Conservation (phyloP, 805 yeast species). For the Lipomyces sp. region DNA sequence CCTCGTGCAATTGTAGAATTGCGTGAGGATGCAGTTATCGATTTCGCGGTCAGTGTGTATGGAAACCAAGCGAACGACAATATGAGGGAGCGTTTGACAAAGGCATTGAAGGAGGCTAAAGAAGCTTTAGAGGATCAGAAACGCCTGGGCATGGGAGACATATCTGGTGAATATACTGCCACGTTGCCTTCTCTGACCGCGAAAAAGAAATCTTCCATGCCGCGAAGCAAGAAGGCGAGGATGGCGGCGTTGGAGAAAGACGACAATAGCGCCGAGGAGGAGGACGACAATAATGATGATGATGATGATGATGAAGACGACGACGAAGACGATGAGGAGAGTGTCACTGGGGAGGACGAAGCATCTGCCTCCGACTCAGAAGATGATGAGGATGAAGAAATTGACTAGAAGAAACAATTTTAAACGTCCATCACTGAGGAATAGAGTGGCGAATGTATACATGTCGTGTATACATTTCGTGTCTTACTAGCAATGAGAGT, state of each 20-base stretch:
- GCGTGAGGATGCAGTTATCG: constrained; percentile 21
- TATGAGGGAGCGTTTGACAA: constrained; percentile 15
- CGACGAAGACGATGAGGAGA: constrained; percentile 10
- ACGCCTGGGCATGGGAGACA: not conserved
- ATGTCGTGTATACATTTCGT: too few species aligned
- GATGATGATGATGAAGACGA: constrained; percentile 9
- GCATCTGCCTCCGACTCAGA: not conserved
- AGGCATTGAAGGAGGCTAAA: constrained; percentile 23
- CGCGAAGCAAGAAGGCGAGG: constrained; percentile 14
- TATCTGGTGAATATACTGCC: not conserved
- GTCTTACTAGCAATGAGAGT: too few species aligned
- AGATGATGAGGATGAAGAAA: not conserved
- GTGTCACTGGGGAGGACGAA: constrained; percentile 3
- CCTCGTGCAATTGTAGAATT: constrained; percentile 33
- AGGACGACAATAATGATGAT: not conserved
- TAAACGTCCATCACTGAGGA: too few species aligned
- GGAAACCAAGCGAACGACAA: constrained; percentile 23
- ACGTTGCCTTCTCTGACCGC: constrained; percentile 11
- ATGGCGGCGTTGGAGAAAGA: constrained; percentile 24
- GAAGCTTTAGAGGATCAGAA: constrained; percentile 7
- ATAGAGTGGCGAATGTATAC: too few species aligned
- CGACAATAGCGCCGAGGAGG: constrained; percentile 26
- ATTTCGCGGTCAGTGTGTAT: constrained; percentile 23
- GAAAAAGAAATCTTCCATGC: constrained; percentile 3
- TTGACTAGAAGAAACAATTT: too few species aligned